Evolutionary conservation across 192 early-diverging fungal genomes (phyloP), one percentile per base, ranked within the genome.

Genomic region (Rhizophagus clarus): DNA sequence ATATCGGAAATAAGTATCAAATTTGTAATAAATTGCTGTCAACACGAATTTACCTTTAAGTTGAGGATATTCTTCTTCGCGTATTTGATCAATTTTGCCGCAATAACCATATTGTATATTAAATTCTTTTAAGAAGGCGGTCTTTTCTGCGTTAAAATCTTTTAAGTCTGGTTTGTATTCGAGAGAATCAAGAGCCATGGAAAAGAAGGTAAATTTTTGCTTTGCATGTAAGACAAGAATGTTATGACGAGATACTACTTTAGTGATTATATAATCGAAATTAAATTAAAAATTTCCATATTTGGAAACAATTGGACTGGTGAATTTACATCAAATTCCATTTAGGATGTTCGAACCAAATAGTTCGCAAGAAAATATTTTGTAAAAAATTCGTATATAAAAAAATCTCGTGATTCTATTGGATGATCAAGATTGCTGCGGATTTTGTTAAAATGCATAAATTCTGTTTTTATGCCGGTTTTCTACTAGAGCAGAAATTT

Each of bases 31-130:
- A 72, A 47, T 28, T 14, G n/a, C 1, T 32, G 2, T 72, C 37
- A 40, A 40, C 7, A 47, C 12, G 12, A 72, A 49, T 45, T n/a
- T 72, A 72, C 70, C 70, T 70, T 79, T 79, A 17, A 79, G 29
- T 70, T 79, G 77, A 9, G 66, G 77, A 20, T 79, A 79, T 37
- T 79, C 77, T 31, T 70, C 37, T 49, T 79, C 77, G 0, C 77
- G 64, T 60, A 79, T 79, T 26, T 51, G 26, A 28, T 79, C 77
- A 61, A 79, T 79, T 60, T 26, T 79, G 12, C 49, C 68, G 51
- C 70, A 28, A 26, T 79, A 79, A 14, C 77, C 77, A 20, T 79
- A 79, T 60, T 71, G 45, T 28, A 11, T 1, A 6, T 47, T 32
- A 79, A 70, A 79, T 70, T 79, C 77, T n/a, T 70, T 79, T 26